Percentiles rank a stretch among this genome's conserved stretches.
Evolutionary conservation across 495 filamentous ascomycete genomes (phyloP).

Genomic region (Parathielavia hyrcaniae): DNA sequence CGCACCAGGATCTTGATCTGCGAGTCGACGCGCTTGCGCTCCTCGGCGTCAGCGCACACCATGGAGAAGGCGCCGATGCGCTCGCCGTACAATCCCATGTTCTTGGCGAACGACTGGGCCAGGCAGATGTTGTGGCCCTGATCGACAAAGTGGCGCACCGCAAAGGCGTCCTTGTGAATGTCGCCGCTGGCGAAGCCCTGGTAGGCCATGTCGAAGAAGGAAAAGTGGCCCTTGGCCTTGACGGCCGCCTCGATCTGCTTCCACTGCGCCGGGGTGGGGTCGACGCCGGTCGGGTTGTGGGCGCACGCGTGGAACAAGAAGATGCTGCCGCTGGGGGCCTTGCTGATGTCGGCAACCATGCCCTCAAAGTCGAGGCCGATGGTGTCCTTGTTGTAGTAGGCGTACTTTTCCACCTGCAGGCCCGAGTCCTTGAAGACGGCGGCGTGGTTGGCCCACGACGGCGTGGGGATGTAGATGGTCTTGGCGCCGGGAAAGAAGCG

Average conservation of each 20-base stretch:
- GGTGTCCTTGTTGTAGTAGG: constrained; percentile 98
- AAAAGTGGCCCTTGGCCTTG: constrained; percentile 82
- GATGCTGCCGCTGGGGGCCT: constrained; percentile 75
- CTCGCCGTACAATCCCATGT: constrained; percentile 99
- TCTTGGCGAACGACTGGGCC: constrained; percentile 97
- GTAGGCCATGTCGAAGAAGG: constrained; percentile 99
- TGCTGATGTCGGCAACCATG: constrained; percentile 84
- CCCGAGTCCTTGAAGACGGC: constrained; percentile 93
- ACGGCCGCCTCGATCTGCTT: constrained; percentile 82
- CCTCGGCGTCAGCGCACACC: constrained; percentile 72
- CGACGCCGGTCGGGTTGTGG: constrained; percentile 97
- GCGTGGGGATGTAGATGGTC: constrained; percentile 90
- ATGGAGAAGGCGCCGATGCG: constrained; percentile 96
- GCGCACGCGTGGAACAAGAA: constrained; percentile 95
- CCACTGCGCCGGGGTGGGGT: constrained; percentile 91
- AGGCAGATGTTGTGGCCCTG: constrained; percentile 86
- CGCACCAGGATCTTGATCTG: constrained; percentile 98
- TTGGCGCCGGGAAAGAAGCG: constrained; percentile 85
- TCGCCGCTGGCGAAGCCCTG: constrained; percentile 95
- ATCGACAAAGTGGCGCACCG: constrained; percentile 83
- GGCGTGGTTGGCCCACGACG: constrained; percentile 97
- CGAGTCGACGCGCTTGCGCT: constrained; percentile 94
- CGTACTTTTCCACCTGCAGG: constrained; percentile 84
- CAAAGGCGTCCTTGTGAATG: constrained; percentile 87
- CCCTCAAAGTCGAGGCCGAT: constrained; percentile 97